Evolutionary conservation across 305 asterid species (phyloP).

Genomic region (Rubia peregrina): DNA sequence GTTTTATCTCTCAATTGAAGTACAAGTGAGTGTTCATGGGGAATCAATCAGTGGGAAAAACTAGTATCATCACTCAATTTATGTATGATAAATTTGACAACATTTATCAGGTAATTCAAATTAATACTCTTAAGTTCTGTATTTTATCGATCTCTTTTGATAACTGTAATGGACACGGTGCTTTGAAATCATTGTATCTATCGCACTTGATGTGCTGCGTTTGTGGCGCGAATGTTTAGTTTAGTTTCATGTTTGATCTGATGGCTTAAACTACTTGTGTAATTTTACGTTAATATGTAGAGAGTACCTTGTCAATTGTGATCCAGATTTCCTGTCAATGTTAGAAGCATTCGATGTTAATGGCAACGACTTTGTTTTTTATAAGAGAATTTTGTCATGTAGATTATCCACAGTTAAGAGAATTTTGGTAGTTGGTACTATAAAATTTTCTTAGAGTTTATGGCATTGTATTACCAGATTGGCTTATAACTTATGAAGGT

Average conservation of each 20-base stretch:
- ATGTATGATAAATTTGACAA: constrained; percentile 91
- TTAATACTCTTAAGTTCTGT: not conserved
- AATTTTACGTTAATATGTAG: not conserved
- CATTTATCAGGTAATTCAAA: constrained; percentile 57
- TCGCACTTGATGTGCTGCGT: not conserved
- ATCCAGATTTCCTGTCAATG: not conserved
- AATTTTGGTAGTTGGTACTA: not conserved
- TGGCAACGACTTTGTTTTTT: not conserved
- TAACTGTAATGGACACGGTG: not conserved
- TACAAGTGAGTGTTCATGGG: constrained; percentile 76
- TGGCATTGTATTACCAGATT: not conserved
- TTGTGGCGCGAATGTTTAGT: not conserved
- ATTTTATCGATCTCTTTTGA: not conserved
- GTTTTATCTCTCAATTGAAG: constrained; percentile 25
- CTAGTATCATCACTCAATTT: constrained; percentile 90
- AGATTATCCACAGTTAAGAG: not conserved
- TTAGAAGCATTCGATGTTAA: not conserved
- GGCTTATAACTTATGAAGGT: not conserved
- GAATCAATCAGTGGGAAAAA: constrained; percentile 90
- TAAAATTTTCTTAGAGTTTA: not conserved
- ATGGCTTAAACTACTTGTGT: not conserved
- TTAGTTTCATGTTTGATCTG: not conserved
- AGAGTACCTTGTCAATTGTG: not conserved
- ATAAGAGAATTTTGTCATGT: not conserved
- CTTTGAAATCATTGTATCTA: constrained; percentile 14